Base-by-base conservation (phyloP, 108 stramenopile genomes). In the Fistulifera solaris region DNA sequence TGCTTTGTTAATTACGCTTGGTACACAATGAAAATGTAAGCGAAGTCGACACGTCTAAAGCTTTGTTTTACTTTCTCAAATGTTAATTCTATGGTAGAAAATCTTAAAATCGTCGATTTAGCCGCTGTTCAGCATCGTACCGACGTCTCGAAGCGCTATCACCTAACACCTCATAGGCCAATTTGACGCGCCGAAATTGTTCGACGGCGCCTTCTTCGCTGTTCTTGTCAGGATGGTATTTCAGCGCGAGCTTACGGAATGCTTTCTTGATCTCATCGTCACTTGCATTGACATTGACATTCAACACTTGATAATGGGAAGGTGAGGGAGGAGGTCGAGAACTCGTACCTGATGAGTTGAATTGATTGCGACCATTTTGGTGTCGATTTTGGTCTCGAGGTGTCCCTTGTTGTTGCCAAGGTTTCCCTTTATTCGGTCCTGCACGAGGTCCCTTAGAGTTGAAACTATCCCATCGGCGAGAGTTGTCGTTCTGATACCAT, bases 401-500 rank as follows among this genome's bases (percentile, higher is more conserved):
- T 50, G 39, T 59, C 18, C 57, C 53, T 49, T 54, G 58, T 49
- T 56, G 46, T 18, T 56, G 49, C 17, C 27, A 4, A 17, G n/a
- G 0, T 18, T 59, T 26, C 25, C 10, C 17, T 22, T 17, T 15
- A 53, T 53, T 43, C 18, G 48, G 61, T 17, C 51, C 19, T 45
- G 27, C 38, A 43, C 48, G 67, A 39, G 73, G 60, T 28, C 62
- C 49, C 43, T 61, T 54, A 45, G 60, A 48, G 14, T 40, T 48
- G 48, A 83, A 88, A 8, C 77, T 70, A 55, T 88, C 86, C 82
- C 82, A 88, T 50, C 75, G 79, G 38, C 80, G 75, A 39, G 65
- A 59, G 38, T 65, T 50, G 22, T 49, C 41, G 2, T 68, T 54
- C 45, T 65, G 65, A 31, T 56, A 71, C 52, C 65, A 74, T 8